Evolutionary conservation across 768 basidiomycete species (phyloP).

Genomic region (Leccinellum rugosiceps): DNA sequence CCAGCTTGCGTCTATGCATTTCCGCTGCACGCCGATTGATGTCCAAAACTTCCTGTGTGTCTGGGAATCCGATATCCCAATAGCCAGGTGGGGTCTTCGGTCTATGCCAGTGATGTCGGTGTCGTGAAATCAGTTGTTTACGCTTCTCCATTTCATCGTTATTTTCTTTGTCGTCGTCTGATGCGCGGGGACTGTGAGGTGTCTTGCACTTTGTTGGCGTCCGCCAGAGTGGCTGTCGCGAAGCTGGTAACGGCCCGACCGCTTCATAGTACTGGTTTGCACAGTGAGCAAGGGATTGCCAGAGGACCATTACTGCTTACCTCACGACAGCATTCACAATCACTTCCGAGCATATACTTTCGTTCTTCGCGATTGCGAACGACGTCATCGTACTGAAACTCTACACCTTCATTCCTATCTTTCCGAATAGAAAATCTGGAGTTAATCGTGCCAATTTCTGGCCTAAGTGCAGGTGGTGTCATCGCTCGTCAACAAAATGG

Average conservation of each 20-base stretch:
- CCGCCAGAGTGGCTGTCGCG: slow-evolving; percentile 72
- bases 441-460: slow-evolving; percentile 50
- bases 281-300: background rate
- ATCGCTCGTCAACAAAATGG: background rate
- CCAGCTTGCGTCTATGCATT: slow-evolving; percentile 67
- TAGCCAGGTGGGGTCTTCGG: slow-evolving; percentile 80
- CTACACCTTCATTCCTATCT: slow-evolving; percentile 57
- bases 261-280: slow-evolving; percentile 69
- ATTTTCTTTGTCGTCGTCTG: slow-evolving; percentile 28
- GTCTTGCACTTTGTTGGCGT: slow-evolving; percentile 46
- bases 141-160: slow-evolving; percentile 45
- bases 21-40: slow-evolving; percentile 74
- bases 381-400: slow-evolving; percentile 73
- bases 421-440: slow-evolving; percentile 65
- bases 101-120: slow-evolving; percentile 67
- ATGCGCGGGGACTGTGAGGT: background rate
- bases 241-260: slow-evolving; percentile 68
- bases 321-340: slow-evolving; percentile 80
- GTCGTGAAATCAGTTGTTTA: slow-evolving; percentile 67
- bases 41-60: slow-evolving; percentile 72
- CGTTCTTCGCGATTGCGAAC: slow-evolving; percentile 66
- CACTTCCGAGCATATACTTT: slow-evolving; percentile 63
- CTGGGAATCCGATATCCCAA: slow-evolving; percentile 89
- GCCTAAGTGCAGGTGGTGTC: slow-evolving; percentile 11
- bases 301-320: slow-evolving; percentile 38